Evolutionary conservation across 1,139 yeast species (phyloP), one percentile per base, ranked within the genome.

Genomic region (Lodderomyces elongisporus): DNA sequence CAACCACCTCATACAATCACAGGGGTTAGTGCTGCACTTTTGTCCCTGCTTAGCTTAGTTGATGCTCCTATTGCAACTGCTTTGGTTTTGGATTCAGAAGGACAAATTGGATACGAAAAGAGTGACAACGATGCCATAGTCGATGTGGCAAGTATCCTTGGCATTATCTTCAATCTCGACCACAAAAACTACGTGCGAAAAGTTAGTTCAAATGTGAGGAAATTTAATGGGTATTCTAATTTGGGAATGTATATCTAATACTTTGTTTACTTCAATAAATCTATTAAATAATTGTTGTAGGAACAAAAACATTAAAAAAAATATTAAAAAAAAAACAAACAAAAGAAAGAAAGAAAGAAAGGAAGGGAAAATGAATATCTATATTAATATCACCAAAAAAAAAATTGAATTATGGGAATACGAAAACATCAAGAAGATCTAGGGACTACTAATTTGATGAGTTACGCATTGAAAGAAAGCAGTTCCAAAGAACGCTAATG

Each of bases 401-500:
- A n/a, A n/a, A n/a, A n/a, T n/a, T n/a, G n/a, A n/a, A n/a, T n/a
- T n/a, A n/a, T n/a, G n/a, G n/a, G n/a, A n/a, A n/a, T n/a, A n/a
- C n/a, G n/a, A n/a, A n/a, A n/a, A n/a, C n/a, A n/a, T n/a, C n/a
- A n/a, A n/a, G n/a, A n/a, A n/a, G n/a, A n/a, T n/a, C n/a, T n/a
- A n/a, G n/a, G n/a, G n/a, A n/a, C n/a, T n/a, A n/a, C 30, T 36
- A 42, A 37, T 36, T 43, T 5, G 47, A 47, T 13, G 72, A 63
- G 44, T 83, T 83, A 48, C 81, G 67, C 74, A 85, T 77, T 0
- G 96, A 85, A 31, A 91, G 63, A 60, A 83, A 89, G 36, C 96
- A 88, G 57, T 88, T 85, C 96, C 96, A 88, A 27, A 87, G 63
- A 18, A 88, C 93, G 20, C 94, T 87, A n/a, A 91, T 66, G 9